Evolutionary conservation across 78 protist species (phyloP).

Genomic region (Emiliania huxleyi): DNA sequence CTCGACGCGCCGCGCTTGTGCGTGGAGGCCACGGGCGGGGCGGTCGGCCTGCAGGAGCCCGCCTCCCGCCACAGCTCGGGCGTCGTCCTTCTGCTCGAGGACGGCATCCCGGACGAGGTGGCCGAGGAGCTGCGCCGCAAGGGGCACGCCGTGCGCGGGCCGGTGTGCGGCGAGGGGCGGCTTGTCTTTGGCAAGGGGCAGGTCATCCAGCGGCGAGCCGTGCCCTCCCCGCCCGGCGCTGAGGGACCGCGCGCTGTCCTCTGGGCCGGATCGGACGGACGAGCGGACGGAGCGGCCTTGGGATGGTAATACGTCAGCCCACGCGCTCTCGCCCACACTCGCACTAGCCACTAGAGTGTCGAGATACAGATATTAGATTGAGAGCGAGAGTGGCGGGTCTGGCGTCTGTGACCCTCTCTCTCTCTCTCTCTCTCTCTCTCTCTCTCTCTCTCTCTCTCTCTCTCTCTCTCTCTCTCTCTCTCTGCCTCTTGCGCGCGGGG

Average conservation of each 20-base stretch:
- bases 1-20: conserved; percentile 74
- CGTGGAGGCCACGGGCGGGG: conserved; percentile 18
- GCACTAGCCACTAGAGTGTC: too few relatives aligned
- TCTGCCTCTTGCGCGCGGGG: too few relatives aligned
- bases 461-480: too few relatives aligned
- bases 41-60: background rate
- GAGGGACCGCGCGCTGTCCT: background rate
- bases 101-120: background rate
- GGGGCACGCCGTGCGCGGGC: background rate
- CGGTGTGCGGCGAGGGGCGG: background rate
- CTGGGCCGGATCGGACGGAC: background rate
- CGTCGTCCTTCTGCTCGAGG: background rate
- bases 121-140: background rate
- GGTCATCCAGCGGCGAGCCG: background rate
- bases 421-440: too few relatives aligned
- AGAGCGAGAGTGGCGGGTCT: too few relatives aligned
- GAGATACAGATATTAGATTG: too few relatives aligned
- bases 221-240: background rate
- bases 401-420: too few relatives aligned
- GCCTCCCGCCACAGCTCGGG: background rate
- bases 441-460: too few relatives aligned
- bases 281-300: background rate
- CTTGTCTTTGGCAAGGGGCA: background rate
- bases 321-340: too few relatives aligned
- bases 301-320: background rate